A percentile compares a stretch with the other conserved stretches of the same genome.
Conservation (phyloP, 768 basidiomycete genomes). For the Punctularia strigosozonata region DNA sequence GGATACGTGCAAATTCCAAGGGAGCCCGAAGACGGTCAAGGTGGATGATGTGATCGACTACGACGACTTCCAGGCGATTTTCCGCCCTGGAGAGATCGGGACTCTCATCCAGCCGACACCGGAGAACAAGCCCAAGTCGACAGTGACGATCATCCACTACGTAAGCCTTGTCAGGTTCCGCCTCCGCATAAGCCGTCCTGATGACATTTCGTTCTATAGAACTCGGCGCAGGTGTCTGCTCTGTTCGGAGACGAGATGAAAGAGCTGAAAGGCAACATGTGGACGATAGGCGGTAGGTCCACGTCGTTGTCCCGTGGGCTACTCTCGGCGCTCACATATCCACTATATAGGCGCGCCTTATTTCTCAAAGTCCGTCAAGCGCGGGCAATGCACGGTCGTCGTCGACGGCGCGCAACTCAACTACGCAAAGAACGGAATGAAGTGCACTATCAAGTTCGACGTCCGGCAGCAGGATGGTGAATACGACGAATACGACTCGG, state of each 20-base stretch:
- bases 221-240: conserved; percentile 11
- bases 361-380: conserved; percentile 26
- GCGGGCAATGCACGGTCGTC: conserved; percentile 20
- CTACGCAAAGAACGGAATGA: conserved; percentile 29
- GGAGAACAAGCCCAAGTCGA: conserved; percentile 26
- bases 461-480: conserved; percentile 15
- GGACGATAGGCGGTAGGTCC: conserved; percentile 23
- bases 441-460: conserved; percentile 29
- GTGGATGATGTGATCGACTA: conserved; percentile 26
- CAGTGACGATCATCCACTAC: conserved; percentile 28
- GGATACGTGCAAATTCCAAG: conserved; percentile 28
- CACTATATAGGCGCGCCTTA: conserved; percentile 9
- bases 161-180: too few relatives aligned
- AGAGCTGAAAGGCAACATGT: conserved; percentile 23
- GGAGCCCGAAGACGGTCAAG: conserved; percentile 23
- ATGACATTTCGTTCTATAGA: conserved; percentile 7
- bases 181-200: too few relatives aligned
- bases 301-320: conserved; percentile 1
- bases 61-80: conserved; percentile 23
- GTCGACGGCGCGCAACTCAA: conserved; percentile 22
- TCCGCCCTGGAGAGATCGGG: conserved; percentile 21
- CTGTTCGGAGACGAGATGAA: conserved; percentile 26
- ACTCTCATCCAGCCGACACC: conserved; percentile 26
- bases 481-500: background rate
- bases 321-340: background rate